A percentile compares a stretch with the other conserved stretches of the same genome.
Conservation (phyloP, 768 basidiomycete genomes). For the Kwoniella newhampshirensis region DNA sequence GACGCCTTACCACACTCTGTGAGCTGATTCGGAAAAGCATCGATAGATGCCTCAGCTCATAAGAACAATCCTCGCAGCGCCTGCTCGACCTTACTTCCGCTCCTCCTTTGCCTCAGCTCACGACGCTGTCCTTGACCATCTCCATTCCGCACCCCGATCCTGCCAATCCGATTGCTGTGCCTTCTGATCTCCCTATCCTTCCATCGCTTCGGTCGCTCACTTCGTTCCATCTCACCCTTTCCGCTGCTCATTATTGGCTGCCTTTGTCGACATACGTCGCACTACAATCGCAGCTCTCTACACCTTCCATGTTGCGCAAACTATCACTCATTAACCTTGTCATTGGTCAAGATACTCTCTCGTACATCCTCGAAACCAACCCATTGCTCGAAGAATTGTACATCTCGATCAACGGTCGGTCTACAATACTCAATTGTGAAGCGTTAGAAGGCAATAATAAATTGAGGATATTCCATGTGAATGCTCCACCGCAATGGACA, state of each 20-base stretch:
- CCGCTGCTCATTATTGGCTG: constrained; percentile 16
- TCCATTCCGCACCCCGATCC: constrained; percentile 23
- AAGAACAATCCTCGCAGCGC: constrained; percentile 11
- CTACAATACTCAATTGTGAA: constrained; percentile 24
- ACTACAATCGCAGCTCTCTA: constrained; percentile 16
- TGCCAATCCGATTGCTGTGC: constrained; percentile 1
- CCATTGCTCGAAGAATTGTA: constrained; percentile 36
- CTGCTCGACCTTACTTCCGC: constrained; percentile 29
- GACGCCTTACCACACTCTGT: constrained; percentile 41
- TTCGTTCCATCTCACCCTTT: constrained; percentile 36
- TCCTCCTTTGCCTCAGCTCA: constrained; percentile 25
- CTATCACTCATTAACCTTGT: constrained; percentile 39
- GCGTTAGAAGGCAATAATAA: background rate
- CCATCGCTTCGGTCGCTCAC: constrained; percentile 18
- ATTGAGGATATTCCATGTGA: constrained; percentile 36
- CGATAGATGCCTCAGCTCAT: background rate
- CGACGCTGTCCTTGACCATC: constrained; percentile 35
- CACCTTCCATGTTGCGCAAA: constrained; percentile 13
- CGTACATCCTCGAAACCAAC: constrained; percentile 12
- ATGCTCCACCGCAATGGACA: constrained; percentile 31
- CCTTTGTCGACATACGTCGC: constrained; percentile 4
- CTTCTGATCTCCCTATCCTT: constrained; percentile 27
- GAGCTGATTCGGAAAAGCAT: background rate
- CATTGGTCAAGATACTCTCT: constrained; percentile 18
- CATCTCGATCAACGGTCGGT: constrained; percentile 28